phyloP scores from a whole-genome alignment of 2,329 filamentous ascomycete species.

The Fusarium pininemorale region DNA sequence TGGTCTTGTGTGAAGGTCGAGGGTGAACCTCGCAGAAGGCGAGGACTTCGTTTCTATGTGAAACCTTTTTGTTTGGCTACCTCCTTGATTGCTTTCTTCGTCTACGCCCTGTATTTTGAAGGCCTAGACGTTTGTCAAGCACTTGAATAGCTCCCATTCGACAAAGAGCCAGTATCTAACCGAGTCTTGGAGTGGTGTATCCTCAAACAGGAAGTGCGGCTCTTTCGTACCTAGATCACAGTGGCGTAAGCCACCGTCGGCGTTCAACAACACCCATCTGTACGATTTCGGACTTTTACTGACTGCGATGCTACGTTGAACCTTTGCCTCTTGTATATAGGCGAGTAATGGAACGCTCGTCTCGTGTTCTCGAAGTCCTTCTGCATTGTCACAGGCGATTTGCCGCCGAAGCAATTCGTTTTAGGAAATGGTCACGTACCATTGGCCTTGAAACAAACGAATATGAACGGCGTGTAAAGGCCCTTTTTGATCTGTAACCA shows the following conservation, averaged over 20 bases:
- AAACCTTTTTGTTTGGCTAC: neutral
- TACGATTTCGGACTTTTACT: slow-evolving; percentile 1
- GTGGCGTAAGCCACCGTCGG: neutral
- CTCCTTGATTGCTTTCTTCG: neutral
- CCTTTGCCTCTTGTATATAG: neutral
- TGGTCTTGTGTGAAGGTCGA: neutral
- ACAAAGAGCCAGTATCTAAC: neutral
- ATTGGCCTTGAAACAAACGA: neutral
- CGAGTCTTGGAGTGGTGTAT: neutral
- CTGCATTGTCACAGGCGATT: neutral
- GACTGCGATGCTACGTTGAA: neutral
- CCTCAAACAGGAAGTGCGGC: neutral
- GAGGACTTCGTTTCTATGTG: neutral
- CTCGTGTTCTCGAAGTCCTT: neutral
- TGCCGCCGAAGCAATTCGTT: neutral
- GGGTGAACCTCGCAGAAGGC: neutral
- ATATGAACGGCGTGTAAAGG: neutral
- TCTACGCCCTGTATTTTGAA: neutral
- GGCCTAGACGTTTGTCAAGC: neutral
- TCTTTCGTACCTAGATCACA: neutral
- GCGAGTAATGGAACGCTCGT: neutral
- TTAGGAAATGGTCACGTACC: neutral
- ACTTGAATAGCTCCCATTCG: neutral
- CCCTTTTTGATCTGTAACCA: neutral
- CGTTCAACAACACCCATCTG: neutral